These are phyloP conservation scores for Zygnema cylindricum DNA, from an alignment of 139 green algal genomes.

Conservation along the genomic window DNA sequence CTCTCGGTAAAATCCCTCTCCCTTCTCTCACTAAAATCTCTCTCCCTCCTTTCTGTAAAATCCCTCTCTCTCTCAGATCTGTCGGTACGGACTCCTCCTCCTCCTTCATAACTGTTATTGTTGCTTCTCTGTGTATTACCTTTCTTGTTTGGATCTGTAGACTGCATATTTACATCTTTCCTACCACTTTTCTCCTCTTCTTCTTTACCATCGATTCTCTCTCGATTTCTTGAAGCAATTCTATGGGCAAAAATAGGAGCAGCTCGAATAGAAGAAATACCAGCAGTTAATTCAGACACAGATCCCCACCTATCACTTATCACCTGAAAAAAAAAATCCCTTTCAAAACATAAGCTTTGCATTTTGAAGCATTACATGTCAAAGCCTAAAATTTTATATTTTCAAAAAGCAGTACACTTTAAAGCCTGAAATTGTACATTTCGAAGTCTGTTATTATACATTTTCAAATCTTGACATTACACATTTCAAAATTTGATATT, in stretches of 20 bases:
- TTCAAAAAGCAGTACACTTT: too few species aligned
- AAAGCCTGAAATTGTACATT: too few species aligned
- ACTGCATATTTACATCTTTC: neutral
- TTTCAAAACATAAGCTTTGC: too few species aligned
- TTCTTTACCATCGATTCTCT: neutral
- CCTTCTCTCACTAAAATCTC: neutral
- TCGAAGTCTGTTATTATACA: too few species aligned
- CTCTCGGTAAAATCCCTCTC: conserved; percentile 1
- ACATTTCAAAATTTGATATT: too few species aligned
- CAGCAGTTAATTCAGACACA: conserved; percentile 68
- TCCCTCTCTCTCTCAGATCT: conserved; percentile 1
- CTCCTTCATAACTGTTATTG: neutral
- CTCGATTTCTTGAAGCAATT: conserved; percentile 13
- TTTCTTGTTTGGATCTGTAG: neutral
- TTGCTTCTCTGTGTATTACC: neutral
- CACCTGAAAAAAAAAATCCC: conserved; percentile 58
- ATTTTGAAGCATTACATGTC: too few species aligned
- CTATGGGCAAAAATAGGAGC: conserved; percentile 50
- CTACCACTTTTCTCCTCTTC: conserved; percentile 8
- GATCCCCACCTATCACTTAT: conserved; percentile 85
- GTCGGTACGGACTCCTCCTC: neutral
- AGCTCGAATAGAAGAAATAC: conserved; percentile 55
- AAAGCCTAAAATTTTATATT: too few species aligned
- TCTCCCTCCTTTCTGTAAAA: conserved; percentile 3
- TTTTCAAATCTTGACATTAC: too few species aligned